Base-by-base conservation (phyloP, 2,329 filamentous ascomycete genomes). In the Aspergillus flavus region DNA sequence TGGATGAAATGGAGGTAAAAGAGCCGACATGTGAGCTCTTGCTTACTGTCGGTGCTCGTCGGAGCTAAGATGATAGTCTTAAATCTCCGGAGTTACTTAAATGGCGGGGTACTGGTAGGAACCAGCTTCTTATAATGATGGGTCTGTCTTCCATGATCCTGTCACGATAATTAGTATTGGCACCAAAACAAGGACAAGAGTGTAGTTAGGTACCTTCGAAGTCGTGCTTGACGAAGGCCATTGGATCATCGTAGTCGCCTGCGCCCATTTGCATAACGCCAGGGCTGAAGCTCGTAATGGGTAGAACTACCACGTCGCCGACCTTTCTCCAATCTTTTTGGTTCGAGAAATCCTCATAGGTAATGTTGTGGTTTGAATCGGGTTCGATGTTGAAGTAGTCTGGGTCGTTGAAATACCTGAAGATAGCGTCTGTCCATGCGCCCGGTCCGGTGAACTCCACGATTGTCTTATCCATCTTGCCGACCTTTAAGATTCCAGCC, bases 181-280 rank as follows among this genome's bases (percentile, higher is more conserved):
- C 34, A 19, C 4, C 23, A 48, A 2, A 32, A 34, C 19, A 55
- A 11, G 5, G 23, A 41, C 6, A 57, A 39, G 11, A 56, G 14
- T 52, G 19, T 16, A 63, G 61, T 26, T 71, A 28, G 26, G 26
- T 28, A 96, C 94, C 95, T 83, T 96, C 92, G 77, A 99, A 99
- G 61, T 93, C 89, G 80, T 99, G 95, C 81, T 95, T 94, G 65
- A 99, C 95, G 83, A 96, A 98, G 1, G 95, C 95, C 92, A 97
- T 94, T 1, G 93, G 93, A 75, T 98, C 91, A 69, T 97, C 93
- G 48, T 89, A 85, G 66, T 96, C 93, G 72, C 90, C 89, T 53
- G 95, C 91, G 14, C 91, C 92, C 93, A 97, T 98, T 76, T 97
- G 93, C 70, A 89, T 87, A 52, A 98, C 93, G 30, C 95, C 95